phyloP scores from a whole-genome alignment of 306 rosid species.

The Oxytropis ochrocephala region DNA sequence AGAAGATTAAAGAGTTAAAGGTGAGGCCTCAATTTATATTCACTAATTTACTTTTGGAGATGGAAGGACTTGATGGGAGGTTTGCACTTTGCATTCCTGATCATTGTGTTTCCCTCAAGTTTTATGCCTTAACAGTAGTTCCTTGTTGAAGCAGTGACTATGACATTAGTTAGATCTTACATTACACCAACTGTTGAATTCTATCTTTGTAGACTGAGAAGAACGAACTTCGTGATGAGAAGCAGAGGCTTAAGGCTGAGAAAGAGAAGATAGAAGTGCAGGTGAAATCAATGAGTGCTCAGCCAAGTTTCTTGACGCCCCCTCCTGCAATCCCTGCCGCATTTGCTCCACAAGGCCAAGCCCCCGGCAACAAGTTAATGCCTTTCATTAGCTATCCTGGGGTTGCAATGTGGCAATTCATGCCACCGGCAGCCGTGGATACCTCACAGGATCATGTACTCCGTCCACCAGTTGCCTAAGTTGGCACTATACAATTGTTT shows the following conservation, averaged over 20 bases:
- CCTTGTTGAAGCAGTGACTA: background rate
- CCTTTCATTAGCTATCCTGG: conserved; percentile 88
- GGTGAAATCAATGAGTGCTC: conserved; percentile 62
- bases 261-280: conserved; percentile 88
- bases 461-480: conserved; percentile 96
- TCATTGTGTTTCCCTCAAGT: background rate
- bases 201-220: conserved; percentile 60
- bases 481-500: conserved; percentile 30
- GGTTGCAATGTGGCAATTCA: conserved; percentile 97
- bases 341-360: conserved; percentile 83
- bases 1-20: conserved; percentile 91
- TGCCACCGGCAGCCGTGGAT: conserved; percentile 93
- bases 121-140: background rate
- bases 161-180: background rate
- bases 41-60: background rate
- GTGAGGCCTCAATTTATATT: conserved; percentile 25
- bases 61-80: background rate
- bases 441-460: conserved; percentile 96
- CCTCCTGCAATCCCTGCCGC: conserved; percentile 82
- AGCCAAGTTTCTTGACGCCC: conserved; percentile 68
- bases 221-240: conserved; percentile 91
- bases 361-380: conserved; percentile 76
- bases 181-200: background rate
- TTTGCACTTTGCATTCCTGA: background rate
- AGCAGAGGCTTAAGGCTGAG: conserved; percentile 85